phyloP scores from a whole-genome alignment of 1,139 yeast genomes.

The Nakaseomyces nivariensis region DNA sequence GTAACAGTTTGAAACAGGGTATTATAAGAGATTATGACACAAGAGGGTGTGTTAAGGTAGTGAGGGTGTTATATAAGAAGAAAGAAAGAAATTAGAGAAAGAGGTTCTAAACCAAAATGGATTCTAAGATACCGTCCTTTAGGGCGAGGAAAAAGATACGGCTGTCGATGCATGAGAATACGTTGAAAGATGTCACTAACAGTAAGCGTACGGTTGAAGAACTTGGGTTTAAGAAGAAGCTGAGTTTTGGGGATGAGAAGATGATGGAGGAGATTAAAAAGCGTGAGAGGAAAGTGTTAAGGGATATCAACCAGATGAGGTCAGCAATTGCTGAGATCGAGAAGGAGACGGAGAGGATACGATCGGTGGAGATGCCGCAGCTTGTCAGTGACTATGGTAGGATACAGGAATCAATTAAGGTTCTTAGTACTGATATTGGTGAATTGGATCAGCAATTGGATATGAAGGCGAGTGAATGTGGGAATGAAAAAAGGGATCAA shows the following conservation, averaged over 20 bases:
- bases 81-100: no score
- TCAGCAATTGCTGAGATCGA: conserved; percentile 22
- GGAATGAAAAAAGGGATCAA: conserved; percentile 9
- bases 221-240: background rate
- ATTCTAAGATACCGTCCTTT: conserved; percentile 4
- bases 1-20: no score
- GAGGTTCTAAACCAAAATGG: background rate
- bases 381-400: conserved; percentile 9
- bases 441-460: conserved; percentile 11
- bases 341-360: conserved; percentile 14
- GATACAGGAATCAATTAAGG: conserved; percentile 7
- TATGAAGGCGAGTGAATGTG: conserved; percentile 12
- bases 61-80: no score
- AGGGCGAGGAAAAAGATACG: conserved; percentile 1
- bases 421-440: conserved; percentile 11
- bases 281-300: conserved; percentile 20
- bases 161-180: background rate
- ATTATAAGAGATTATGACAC: no score
- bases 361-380: conserved; percentile 13
- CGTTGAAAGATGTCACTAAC: conserved; percentile 10
- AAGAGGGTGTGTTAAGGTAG: background rate
- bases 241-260: conserved; percentile 10
- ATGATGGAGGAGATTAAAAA: conserved; percentile 12
- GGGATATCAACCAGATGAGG: conserved; percentile 21
- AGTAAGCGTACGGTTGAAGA: background rate